A percentile compares a stretch with the other conserved stretches of the same genome.
Evolutionary conservation across 768 basidiomycete species (phyloP).

Genomic region (Boletus tomentosulus): DNA sequence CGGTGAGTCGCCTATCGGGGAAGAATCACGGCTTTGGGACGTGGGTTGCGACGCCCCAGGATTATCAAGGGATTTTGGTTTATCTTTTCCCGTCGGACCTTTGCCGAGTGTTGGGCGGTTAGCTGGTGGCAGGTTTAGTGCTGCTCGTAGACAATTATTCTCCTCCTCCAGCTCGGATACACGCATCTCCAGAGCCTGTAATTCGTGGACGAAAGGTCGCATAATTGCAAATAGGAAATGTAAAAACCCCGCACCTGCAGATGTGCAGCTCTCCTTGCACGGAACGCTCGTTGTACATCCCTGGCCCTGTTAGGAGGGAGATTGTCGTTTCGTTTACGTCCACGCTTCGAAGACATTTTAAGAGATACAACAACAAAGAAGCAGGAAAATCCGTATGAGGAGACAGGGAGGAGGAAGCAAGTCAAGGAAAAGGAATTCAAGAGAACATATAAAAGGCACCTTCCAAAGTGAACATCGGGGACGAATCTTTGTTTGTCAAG

Average conservation of each 20-base stretch:
- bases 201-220: slow-evolving; percentile 27
- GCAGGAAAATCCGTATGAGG: slow-evolving; percentile 17
- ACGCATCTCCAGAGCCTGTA: slow-evolving; percentile 74
- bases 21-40: slow-evolving; percentile 60
- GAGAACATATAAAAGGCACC: slow-evolving; percentile 39
- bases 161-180: slow-evolving; percentile 83
- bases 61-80: slow-evolving; percentile 51
- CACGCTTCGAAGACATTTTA: slow-evolving; percentile 80
- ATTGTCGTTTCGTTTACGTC: slow-evolving; percentile 70
- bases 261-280: slow-evolving; percentile 84
- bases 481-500: slow-evolving; percentile 35
- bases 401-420: slow-evolving; percentile 31
- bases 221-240: slow-evolving; percentile 38
- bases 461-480: slow-evolving; percentile 32
- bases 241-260: slow-evolving; percentile 54
- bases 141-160: slow-evolving; percentile 67
- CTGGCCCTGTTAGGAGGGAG: slow-evolving; percentile 68
- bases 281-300: slow-evolving; percentile 87
- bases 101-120: slow-evolving; percentile 70
- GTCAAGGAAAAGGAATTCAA: slow-evolving; percentile 33
- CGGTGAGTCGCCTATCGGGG: slow-evolving; percentile 54
- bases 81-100: slow-evolving; percentile 87
- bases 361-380: slow-evolving; percentile 9
- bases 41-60: slow-evolving; percentile 32
- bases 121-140: slow-evolving; percentile 70